Evolutionary conservation across 108 stramenopile species (phyloP), one percentile per base, ranked within the genome.

Genomic region (Parietichytrium sp.): DNA sequence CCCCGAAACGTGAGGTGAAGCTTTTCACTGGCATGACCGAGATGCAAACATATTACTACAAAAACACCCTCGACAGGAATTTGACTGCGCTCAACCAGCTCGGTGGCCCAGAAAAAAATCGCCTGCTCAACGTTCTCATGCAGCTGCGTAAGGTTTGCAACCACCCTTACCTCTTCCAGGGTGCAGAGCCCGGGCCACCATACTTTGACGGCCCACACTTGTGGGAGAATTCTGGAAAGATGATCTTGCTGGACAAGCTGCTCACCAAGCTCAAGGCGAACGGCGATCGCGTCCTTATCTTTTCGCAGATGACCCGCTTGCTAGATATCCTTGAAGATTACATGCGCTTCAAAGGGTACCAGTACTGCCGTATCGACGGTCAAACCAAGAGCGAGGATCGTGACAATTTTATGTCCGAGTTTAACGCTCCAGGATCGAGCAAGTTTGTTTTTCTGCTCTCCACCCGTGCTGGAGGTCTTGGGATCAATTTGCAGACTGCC

Each of bases 141-240:
- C 91, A 91, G 85, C 93, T 99, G 30, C 88, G 96, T 13, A 99
- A 99, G 89, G 95, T 96, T 7, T 99, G 98, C 88, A 99, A 99
- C 85, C 98, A 99, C 91, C 98, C 98, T 0, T 99, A 99, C 87
- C 92, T 99, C 7, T 99, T 99, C 87, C 93, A 96, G 83, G 96
- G 97, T 2, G 97, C 96, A 20, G 96, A 99, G 90, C 86, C 83
- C 51, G 98, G 98, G 1, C 98, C 98, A 50, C 98, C 98, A 0
- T 93, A 93, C 87, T 81, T 84, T n/a, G 95, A 99, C 72, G 98
- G 98, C 29, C 96, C 97, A 15, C 97, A 99, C 87, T 81, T 98
- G 23, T 99, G 98, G 98, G 95, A 96, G 84, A 95, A 94, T 83
- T 84, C 89, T 55, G 98, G 95, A 10, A 97, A 99, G 84, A 95